A percentile compares a stretch with the other conserved stretches of the same genome.
These are phyloP conservation scores for Sugiyamaella paludigena DNA, from an alignment of 1,139 yeast genomes.

Conservation along the genomic window DNA sequence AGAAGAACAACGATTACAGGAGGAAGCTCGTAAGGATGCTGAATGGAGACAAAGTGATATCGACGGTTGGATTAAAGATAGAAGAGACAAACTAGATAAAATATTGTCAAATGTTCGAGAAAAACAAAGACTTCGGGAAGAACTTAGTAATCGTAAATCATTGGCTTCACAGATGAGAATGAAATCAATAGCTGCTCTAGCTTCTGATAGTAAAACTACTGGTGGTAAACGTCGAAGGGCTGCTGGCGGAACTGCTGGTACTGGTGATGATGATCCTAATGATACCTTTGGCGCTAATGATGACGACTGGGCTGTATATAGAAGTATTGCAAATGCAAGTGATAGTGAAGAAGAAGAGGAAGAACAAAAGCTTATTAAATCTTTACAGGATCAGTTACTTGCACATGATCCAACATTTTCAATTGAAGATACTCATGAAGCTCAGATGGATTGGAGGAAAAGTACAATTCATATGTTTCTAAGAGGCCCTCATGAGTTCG, in stretches of 20 bases:
- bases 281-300: constrained; percentile 96
- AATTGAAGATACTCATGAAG: constrained; percentile 80
- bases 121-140: constrained; percentile 66
- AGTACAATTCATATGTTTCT: constrained; percentile 77
- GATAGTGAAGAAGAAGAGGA: constrained; percentile 75
- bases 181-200: constrained; percentile 87
- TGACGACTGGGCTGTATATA: constrained; percentile 91
- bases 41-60: constrained; percentile 77
- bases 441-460: constrained; percentile 74
- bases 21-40: constrained; percentile 51
- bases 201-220: constrained; percentile 55
- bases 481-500: constrained; percentile 81
- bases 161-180: constrained; percentile 89
- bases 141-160: constrained; percentile 84
- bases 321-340: constrained; percentile 73
- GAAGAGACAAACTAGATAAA: constrained; percentile 58
- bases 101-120: constrained; percentile 62
- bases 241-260: constrained; percentile 37
- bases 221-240: constrained; percentile 32
- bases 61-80: constrained; percentile 73
- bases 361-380: constrained; percentile 61
- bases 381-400: constrained; percentile 70
- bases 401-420: constrained; percentile 83
- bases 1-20: constrained; percentile 49
- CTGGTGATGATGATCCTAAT: constrained; percentile 86